These are phyloP conservation scores for Filobasidium floriforme DNA, from an alignment of 768 basidiomycete species.

Conservation along the genomic window DNA sequence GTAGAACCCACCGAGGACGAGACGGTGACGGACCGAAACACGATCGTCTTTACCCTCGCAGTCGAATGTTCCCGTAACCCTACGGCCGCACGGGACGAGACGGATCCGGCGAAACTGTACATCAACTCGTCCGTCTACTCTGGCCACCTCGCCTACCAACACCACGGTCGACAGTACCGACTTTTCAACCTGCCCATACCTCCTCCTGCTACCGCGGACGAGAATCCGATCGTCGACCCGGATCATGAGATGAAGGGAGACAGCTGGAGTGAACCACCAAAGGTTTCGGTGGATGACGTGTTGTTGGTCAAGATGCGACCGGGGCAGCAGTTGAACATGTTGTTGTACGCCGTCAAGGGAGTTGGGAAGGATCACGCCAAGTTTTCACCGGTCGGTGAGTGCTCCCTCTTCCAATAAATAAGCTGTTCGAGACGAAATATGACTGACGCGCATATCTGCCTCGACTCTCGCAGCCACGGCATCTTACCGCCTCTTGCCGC, in stretches of 20 bases:
- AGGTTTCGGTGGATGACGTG: conserved; percentile 69
- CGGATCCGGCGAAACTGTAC: conserved; percentile 61
- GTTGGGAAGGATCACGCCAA: conserved; percentile 94
- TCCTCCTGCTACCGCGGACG: conserved; percentile 5
- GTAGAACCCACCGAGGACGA: conserved; percentile 46
- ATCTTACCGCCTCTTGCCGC: conserved; percentile 83
- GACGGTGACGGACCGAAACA: conserved; percentile 76
- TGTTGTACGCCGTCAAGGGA: conserved; percentile 84
- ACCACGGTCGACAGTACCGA: conserved; percentile 68
- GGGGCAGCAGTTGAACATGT: conserved; percentile 76
- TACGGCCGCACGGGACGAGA: conserved; percentile 52
- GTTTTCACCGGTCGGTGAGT: conserved; percentile 81
- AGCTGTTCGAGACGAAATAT: too few species aligned
- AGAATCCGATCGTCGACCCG: conserved; percentile 5
- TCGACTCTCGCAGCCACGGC: conserved; percentile 63
- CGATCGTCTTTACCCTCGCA: conserved; percentile 74
- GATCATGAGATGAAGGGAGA: conserved; percentile 14
- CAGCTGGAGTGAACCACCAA: conserved; percentile 50
- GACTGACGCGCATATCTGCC: neutral
- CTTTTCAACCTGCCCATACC: conserved; percentile 50
- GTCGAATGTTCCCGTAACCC: conserved; percentile 58
- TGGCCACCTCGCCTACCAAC: conserved; percentile 58
- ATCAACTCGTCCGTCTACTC: conserved; percentile 51
- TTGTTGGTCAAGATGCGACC: conserved; percentile 86
- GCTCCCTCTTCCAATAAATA: too few species aligned